A percentile compares a stretch with the other conserved stretches of the same genome.
Conservation (phyloP, 23 red algal genomes). For the Gracilaria domingensis region DNA sequence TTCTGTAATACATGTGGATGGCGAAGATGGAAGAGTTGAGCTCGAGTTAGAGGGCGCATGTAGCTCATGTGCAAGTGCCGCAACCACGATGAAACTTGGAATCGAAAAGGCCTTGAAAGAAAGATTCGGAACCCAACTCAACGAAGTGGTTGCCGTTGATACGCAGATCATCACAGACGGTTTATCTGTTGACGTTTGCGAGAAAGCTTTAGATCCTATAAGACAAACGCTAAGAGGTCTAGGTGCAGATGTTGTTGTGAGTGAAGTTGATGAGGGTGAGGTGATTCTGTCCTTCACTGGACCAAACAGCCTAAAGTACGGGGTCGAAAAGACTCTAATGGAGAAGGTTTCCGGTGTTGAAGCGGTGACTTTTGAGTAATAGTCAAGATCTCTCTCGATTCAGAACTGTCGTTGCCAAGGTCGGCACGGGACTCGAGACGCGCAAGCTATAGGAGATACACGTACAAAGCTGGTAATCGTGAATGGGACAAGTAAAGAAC, state of each 20-base stretch:
- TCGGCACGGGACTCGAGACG: not conserved
- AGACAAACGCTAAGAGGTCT: slow-evolving; percentile 64
- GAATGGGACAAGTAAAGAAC: not conserved
- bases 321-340: slow-evolving; percentile 56
- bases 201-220: slow-evolving; percentile 75
- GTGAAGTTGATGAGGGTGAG: slow-evolving; percentile 57
- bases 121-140: slow-evolving; percentile 63
- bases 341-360: slow-evolving; percentile 68
- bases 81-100: slow-evolving; percentile 91
- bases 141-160: slow-evolving; percentile 55
- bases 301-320: slow-evolving; percentile 60
- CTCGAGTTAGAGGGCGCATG: slow-evolving; percentile 91
- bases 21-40: slow-evolving; percentile 39
- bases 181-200: slow-evolving; percentile 35
- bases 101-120: slow-evolving; percentile 80
- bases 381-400: not conserved
- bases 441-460: not conserved
- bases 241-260: slow-evolving; percentile 41
- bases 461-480: not conserved
- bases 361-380: slow-evolving; percentile 67
- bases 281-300: slow-evolving; percentile 63
- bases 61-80: slow-evolving; percentile 76
- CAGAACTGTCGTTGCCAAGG: not conserved
- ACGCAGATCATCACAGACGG: slow-evolving; percentile 10
- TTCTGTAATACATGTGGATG: slow-evolving; percentile 77